Base-by-base conservation (phyloP, 176 grass and related monocot species). In the Triticum turgidum region DNA sequence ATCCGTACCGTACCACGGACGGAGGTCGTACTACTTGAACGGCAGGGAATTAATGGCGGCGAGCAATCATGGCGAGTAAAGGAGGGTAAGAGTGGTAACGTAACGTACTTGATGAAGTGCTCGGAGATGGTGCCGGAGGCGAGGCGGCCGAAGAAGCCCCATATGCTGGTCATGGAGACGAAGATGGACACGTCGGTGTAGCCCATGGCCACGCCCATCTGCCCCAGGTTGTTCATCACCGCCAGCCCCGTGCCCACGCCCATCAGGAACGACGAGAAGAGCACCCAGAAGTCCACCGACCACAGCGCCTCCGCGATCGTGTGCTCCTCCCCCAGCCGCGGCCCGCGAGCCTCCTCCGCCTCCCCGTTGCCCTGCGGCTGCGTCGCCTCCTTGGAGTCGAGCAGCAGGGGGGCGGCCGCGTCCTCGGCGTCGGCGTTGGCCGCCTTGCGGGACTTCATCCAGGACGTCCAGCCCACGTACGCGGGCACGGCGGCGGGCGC, bases 151-250 rank as follows among this genome's bases (percentile, higher is more conserved):
- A 98, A 96, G 88, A 98, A 99, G 25, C 97, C 97, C 94, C 94
- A 96, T 42, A 94, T 99, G 93, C 94, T 96, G 51, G 90, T 92
- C 90, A 99, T 89, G 80, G 97, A 98, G 73, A 98, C 92, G 86
- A 98, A 98, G 79, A 98, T 80, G 35, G 97, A 98, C 66, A 98
- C 94, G 76, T 98, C 94, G 44, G 45, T 35, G 90, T 94, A 94
- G 30, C 94, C 97, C 94, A 98, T 94, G 52, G 97, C 97, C 0
- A 88, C 59, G 27, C 97, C 97, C 90, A 98, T 96, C 91, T 98
- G 97, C 30, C 97, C 97, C 73, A 98, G 84, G 82, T 98, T 98
- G 92, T 98, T 98, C 90, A 98, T 98, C 49, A 98, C 97, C 33
- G 94, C 85, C 7, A 98, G 85, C 42, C 97, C 97, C 49, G 97